Base-by-base conservation (phyloP, 495 filamentous ascomycete species). In the Neurospora terricola region DNA sequence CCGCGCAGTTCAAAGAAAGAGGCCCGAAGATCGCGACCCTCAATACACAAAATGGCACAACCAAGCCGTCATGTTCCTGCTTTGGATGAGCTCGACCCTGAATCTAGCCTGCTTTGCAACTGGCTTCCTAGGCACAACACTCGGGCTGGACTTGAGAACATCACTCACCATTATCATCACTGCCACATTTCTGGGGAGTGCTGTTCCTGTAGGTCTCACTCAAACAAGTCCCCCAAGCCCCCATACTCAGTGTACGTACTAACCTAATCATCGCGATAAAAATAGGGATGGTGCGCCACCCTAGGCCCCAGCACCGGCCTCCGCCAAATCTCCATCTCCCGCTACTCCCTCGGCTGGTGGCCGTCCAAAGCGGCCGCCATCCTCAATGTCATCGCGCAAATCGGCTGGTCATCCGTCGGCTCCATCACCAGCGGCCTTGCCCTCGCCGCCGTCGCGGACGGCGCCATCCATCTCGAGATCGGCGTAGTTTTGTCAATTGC, bases 341-440 rank as follows among this genome's bases (percentile, higher is more conserved):
- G 87, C 9, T 89, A 87, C 77, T 85, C 83, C 76, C 83, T 90
- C 69, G 88, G 87, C 30, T 90, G 84, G 83, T 88, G 82, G 73
- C 85, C 86, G 2, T 79, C 83, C 62, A 86, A 86, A 69, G 71
- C 84, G 2, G 83, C 87, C 69, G 86, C 86, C 27, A 75, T 84
- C 5, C 82, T 88, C 70, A 89, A 88, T 71, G 80, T 84, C 9
- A 78, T 86, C 59, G 79, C 84, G 45, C 81, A 86, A 72, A 73
- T 87, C 11, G 87, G 87, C 18, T 89, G 86, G 84, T 79, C 77
- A 6, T 78, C 84, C 2, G 83, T 84, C 7, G 81, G 78, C 18
- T 82, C 79, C 62, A 86, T 87, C 69, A 83, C 84, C 1, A 83
- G 83, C 38, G 86, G 85, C 34, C 80, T 83, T n/a, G 84, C 84